These are phyloP conservation scores for Chytriomyces sp. DNA, from an alignment of 192 early-diverging fungal genomes.

Conservation along the genomic window DNA sequence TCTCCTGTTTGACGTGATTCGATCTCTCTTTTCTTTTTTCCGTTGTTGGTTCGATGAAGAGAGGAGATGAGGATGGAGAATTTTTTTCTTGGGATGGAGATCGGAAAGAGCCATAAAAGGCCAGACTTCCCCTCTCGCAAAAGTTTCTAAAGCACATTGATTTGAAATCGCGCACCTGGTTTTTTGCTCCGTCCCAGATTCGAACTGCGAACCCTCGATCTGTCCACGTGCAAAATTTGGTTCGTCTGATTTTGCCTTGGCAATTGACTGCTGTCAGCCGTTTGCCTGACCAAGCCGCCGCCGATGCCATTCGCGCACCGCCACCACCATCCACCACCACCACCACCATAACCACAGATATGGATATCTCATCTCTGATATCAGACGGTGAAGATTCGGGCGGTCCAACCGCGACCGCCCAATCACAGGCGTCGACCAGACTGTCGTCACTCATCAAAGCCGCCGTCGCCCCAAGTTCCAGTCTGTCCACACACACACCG, in stretches of 20 bases:
- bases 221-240: neutral
- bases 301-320: neutral
- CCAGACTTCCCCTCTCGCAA: neutral
- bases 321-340: neutral
- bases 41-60: neutral
- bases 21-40: neutral
- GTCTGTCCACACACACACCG: no score
- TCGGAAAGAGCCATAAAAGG: neutral
- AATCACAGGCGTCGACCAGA: no score
- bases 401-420: no score
- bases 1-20: neutral
- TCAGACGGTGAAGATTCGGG: conserved; percentile 1
- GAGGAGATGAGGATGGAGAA: no score
- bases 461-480: no score
- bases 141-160: neutral
- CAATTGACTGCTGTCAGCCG: neutral
- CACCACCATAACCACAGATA: neutral
- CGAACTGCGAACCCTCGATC: no score
- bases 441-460: no score
- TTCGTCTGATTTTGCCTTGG: neutral
- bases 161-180: no score
- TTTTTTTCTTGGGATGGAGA: no score
- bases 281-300: neutral
- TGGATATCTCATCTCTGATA: neutral
- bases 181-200: no score